phyloP scores from a whole-genome alignment of 2,329 filamentous ascomycete genomes.

The Fusarium proliferatum region DNA sequence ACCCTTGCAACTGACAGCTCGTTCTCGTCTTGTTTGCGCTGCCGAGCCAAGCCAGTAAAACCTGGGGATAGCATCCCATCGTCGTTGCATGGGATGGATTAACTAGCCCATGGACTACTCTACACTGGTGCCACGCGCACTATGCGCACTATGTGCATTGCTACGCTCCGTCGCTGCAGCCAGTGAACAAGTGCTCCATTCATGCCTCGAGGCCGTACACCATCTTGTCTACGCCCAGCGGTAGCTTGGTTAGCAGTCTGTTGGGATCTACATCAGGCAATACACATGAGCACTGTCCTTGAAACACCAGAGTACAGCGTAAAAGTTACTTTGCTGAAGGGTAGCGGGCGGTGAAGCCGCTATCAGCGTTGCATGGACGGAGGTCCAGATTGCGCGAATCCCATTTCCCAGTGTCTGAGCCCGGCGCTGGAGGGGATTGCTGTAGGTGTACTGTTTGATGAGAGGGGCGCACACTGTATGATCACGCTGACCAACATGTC shows the following conservation, averaged over 20 bases:
- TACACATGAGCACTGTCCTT: conserved; percentile 34
- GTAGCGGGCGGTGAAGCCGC: conserved; percentile 41
- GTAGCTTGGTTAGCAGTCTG: conserved; percentile 30
- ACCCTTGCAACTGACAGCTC: conserved; percentile 19
- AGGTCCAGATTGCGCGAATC: conserved; percentile 38
- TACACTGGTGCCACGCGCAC: conserved; percentile 45
- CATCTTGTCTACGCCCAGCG: conserved; percentile 27
- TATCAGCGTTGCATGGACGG: conserved; percentile 37
- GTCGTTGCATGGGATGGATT: conserved; percentile 13
- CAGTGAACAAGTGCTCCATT: conserved; percentile 35
- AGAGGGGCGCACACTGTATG: conserved; percentile 33
- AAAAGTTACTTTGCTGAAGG: conserved; percentile 27
- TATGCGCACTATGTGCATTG: conserved; percentile 33
- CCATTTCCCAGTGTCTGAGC: conserved; percentile 30
- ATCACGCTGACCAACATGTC: conserved; percentile 44
- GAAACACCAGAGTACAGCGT: neutral
- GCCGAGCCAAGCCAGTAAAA: conserved; percentile 35
- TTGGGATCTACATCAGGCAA: conserved; percentile 40
- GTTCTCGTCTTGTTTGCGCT: conserved; percentile 15
- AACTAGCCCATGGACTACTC: conserved; percentile 29
- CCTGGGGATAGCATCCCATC: conserved; percentile 35
- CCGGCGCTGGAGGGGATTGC: conserved; percentile 1
- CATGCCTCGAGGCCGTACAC: conserved; percentile 40
- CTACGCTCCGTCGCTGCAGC: conserved; percentile 22
- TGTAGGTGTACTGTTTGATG: conserved; percentile 14